Evolutionary conservation across 495 filamentous ascomycete genomes (phyloP), one percentile per base, ranked within the genome.

Genomic region (Podospora sp.): DNA sequence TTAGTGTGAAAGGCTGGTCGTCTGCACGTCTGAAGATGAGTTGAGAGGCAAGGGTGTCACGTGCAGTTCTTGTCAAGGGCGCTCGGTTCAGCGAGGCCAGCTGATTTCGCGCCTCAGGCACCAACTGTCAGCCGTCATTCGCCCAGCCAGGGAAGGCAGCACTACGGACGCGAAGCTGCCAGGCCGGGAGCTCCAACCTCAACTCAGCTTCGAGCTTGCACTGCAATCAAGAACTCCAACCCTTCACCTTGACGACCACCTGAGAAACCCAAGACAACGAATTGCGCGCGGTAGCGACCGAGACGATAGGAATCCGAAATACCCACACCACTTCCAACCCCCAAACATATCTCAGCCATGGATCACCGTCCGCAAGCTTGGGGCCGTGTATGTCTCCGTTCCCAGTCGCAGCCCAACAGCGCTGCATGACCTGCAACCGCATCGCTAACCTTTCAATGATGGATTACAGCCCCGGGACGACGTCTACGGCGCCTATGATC

Each of bases 341-440:
- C 6, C 60, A 59, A 36, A 52, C 24, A 63, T 24, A 25, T 27
- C 50, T 24, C 24, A 65, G 25, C 56, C 61, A 98, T 98, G 94
- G 94, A 97, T 79, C 94, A 98, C 81, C 87, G 92, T 76, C 94
- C 94, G 66, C 91, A 96, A 88, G 89, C 89, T 72, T 98, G 94
- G 94, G 94, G 94, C 76, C 91, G 94, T 81, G 95, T 97, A 92
- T 70, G 75, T 73, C 78, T 73, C 76, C 76, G 67, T 60, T 22
- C 58, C 21, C 40, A 59, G 25, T 63, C 66, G 14, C 69, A 62
- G 20, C 62, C 55, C 27, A 46, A 21, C 22, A 46, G 49, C 8
- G 7, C 40, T 21, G 6, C 50, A 29, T 51, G 26, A 40, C 52
- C 20, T 21, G n/a, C 25, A 36, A 60, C 60, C 36, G 24, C 14